Conservation (phyloP, 2,329 filamentous ascomycete species). For the Colletotrichum somersetense region DNA sequence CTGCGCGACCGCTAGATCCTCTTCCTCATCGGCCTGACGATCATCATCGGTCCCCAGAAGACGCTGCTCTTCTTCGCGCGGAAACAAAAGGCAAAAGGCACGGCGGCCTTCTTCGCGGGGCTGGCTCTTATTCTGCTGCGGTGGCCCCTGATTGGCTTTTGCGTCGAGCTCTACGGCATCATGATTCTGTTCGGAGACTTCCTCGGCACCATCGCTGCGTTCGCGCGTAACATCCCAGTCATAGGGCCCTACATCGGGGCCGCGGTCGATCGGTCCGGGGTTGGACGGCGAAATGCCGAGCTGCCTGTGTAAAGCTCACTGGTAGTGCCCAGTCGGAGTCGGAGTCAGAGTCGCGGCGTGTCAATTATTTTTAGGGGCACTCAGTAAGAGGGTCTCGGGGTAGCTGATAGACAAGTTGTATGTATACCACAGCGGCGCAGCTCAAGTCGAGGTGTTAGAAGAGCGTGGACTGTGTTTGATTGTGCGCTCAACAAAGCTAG, state of each 20-base stretch:
- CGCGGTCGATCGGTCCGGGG: constrained; percentile 76
- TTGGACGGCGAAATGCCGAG: constrained; percentile 80
- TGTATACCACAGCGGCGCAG: constrained; percentile 43
- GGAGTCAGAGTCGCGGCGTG: constrained; percentile 10
- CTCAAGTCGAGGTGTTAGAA: constrained; percentile 5
- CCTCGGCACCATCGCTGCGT: constrained; percentile 89
- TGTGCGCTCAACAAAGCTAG: neutral
- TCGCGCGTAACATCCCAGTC: constrained; percentile 86
- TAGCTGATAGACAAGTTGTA: constrained; percentile 33
- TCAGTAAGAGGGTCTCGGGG: constrained; percentile 15
- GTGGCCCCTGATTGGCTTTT: constrained; percentile 93
- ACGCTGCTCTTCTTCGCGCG: constrained; percentile 95
- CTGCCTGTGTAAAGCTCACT: constrained; percentile 73
- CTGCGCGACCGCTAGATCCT: constrained; percentile 76
- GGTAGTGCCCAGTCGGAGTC: neutral
- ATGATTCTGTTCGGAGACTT: constrained; percentile 96
- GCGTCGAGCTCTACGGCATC: constrained; percentile 93
- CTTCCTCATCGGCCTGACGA: constrained; percentile 94
- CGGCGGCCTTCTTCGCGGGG: constrained; percentile 86
- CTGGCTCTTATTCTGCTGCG: constrained; percentile 87
- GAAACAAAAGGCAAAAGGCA: constrained; percentile 92
- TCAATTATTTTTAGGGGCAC: constrained; percentile 23
- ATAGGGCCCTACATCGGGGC: constrained; percentile 88
- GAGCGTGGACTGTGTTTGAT: constrained; percentile 19
- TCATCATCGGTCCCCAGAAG: constrained; percentile 94